Evolutionary conservation across 2,329 filamentous ascomycete genomes (phyloP), one percentile per base, ranked within the genome.

Genomic region (Ophiosphaerella narmari): DNA sequence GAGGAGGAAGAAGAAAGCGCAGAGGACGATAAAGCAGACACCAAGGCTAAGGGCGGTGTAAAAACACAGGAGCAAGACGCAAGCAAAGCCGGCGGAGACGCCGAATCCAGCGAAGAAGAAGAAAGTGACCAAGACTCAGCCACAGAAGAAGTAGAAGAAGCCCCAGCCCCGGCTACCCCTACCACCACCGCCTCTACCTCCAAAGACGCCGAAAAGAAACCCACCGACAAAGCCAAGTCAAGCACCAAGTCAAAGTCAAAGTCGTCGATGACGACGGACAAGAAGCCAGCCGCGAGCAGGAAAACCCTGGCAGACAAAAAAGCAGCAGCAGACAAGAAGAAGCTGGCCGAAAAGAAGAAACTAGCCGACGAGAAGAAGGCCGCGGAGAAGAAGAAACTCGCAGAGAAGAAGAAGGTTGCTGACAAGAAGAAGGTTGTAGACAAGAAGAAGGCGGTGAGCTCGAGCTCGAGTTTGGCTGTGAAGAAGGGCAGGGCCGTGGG

Each of bases 71-170:
- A 41, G 7, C 21, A 29, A 35, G n/a, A 40, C 54, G 24, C 60
- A 66, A 47, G 44, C 8, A 65, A 66, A 41, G 71, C 70, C 2
- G 61, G 45, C 31, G 45, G 42, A 12, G 23, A 52, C 21, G 43
- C 42, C 2, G 46, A 45, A 21, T 29, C 8, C 32, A 45, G 40
- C n/a, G 39, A 47, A 36, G 43, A 46, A 39, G 43, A 46, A 39
- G 48, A 47, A 37, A 47, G 45, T 11, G 32, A 12, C 21, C 37
- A 47, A 13, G 43, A 39, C 4, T 23, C 34, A 5, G 45, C 36
- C 29, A 18, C 8, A 9, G 21, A 33, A 12, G 31, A 32, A n/a
- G 33, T 6, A 26, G 36, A 40, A 16, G 23, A 39, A 12, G 18
- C 44, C 4, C 12, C 42, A 16, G 29, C 45, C 16, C 14, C 45